Evolutionary conservation across 1,284 basidiomycete genomes (phyloP), one percentile per base, ranked within the genome.

Genomic region (Apiotrichum mycotoxinovorans): DNA sequence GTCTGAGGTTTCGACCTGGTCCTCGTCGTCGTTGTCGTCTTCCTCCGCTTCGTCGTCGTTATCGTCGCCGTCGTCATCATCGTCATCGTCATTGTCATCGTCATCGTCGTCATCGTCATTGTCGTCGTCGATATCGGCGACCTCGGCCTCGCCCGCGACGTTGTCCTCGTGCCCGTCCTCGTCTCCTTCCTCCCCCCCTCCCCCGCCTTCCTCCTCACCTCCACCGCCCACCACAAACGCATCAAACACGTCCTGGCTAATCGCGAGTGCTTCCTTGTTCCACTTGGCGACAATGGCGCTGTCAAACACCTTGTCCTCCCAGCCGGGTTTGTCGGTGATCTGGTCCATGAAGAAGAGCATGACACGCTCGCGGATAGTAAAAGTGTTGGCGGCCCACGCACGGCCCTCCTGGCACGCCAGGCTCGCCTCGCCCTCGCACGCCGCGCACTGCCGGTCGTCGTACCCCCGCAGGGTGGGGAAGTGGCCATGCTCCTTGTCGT

Each of bases 281-380:
- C 57, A 58, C 45, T 58, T 58, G 23, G 27, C 49, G 8, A 58
- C 57, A 26, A 58, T 55, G 14, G 37, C 25, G 9, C 52, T 49
- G 52, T 54, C 57, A 18, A 15, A 26, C 33, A 58, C 57, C 40
- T 58, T 58, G 48, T n/a, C 22, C 43, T 25, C 8, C 57, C 57
- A 58, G 27, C 37, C 48, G 14, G 49, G 49, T 49, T 58, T 58
- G 48, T 58, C 57, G 11, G 48, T 54, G 25, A 58, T 30, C 20
- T 23, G 4, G 40, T 54, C 23, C 20, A 58, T 45, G 34, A 58
- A 43, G 22, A 27, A 43, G 22, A 54, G 40, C 49, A 58, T 51
- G 22, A 47, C 52, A 40, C 52, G 57, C 49, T 58, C 57, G 37
- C 57, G 52, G n/a, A 42, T 20, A n/a, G 49, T 43, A n/a, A 44